phyloP scores from a whole-genome alignment of 306 rosid species.

The Erythrophleum fordii region DNA sequence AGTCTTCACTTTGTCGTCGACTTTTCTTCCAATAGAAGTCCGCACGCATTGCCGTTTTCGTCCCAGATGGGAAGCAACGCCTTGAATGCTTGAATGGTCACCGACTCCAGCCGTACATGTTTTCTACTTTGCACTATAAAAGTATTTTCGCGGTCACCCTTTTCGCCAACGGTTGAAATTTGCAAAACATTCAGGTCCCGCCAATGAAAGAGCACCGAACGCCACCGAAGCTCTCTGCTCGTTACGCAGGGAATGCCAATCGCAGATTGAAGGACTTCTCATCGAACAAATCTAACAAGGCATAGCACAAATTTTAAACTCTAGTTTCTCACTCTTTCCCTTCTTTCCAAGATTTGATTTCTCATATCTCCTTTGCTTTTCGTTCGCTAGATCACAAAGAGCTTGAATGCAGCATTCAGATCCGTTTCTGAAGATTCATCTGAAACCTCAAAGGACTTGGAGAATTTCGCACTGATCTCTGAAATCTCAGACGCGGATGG shows the following conservation, averaged over 20 bases:
- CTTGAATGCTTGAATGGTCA: no score
- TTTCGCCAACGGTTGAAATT: neutral
- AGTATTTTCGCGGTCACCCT: neutral
- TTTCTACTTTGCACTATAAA: neutral
- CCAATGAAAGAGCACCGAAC: constrained; percentile 22
- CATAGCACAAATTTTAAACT: neutral
- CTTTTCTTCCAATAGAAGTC: neutral
- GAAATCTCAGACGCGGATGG: constrained; percentile 17
- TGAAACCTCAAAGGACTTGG: neutral
- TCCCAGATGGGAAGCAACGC: no score
- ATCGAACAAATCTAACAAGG: constrained; percentile 8
- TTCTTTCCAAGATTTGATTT: neutral
- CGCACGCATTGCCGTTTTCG: neutral
- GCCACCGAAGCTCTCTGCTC: neutral
- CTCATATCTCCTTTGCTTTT: neutral
- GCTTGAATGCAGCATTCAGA: constrained; percentile 34
- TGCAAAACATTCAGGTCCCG: neutral
- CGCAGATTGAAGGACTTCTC: constrained; percentile 31
- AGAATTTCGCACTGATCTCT: constrained; percentile 20
- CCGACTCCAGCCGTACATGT: no score
- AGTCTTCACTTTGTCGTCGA: neutral
- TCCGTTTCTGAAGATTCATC: constrained; percentile 33
- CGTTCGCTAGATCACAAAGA: constrained; percentile 37
- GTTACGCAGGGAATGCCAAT: neutral
- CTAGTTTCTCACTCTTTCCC: neutral